Evolutionary conservation across 495 filamentous ascomycete genomes (phyloP).

Genomic region (Penicillium goetzii): DNA sequence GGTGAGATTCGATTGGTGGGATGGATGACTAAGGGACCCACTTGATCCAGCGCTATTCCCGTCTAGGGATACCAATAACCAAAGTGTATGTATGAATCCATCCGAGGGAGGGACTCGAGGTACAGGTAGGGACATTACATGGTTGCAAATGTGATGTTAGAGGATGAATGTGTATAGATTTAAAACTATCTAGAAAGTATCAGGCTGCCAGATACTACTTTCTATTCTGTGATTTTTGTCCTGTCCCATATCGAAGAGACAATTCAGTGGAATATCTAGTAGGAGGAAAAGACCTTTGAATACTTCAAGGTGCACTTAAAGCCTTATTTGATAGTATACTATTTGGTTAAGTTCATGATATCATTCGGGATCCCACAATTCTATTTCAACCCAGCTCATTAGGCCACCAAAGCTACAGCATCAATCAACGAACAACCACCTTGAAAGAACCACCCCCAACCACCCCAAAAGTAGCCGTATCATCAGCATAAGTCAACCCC

Average conservation of each 20-base stretch:
- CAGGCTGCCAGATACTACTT: too few species aligned
- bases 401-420: too few species aligned
- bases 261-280: too few species aligned
- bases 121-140: too few species aligned
- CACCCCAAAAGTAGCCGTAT: slow-evolving; percentile 29
- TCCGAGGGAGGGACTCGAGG: too few species aligned
- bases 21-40: slow-evolving; percentile 1
- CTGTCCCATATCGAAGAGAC: too few species aligned
- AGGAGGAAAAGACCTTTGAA: background rate
- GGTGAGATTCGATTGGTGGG: slow-evolving; percentile 30
- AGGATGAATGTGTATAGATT: too few species aligned
- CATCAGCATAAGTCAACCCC: slow-evolving; percentile 25
- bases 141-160: too few species aligned
- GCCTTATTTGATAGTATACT: too few species aligned
- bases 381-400: background rate
- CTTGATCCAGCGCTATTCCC: slow-evolving; percentile 4
- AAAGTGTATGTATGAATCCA: background rate
- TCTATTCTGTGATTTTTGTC: too few species aligned
- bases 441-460: slow-evolving; percentile 35
- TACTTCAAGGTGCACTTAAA: background rate
- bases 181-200: background rate
- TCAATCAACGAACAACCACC: slow-evolving; percentile 28
- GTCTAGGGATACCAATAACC: background rate
- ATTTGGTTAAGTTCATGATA: too few species aligned
- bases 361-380: background rate